A percentile compares a stretch with the other conserved stretches of the same genome.
phyloP scores from a whole-genome alignment of 306 rosid species.

The Sophora flavescens region DNA sequence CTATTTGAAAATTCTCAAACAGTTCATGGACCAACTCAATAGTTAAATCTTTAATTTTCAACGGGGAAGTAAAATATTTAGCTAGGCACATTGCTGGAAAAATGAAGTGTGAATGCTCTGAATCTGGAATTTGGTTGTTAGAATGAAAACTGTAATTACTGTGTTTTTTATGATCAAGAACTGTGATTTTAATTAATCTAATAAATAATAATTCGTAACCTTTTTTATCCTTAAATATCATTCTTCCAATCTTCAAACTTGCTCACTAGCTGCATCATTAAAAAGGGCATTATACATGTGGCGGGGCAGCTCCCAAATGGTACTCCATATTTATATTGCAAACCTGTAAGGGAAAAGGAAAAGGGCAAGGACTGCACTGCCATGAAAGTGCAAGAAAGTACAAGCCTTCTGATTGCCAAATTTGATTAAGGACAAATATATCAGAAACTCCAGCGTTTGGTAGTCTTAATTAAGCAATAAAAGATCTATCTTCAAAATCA shows the following conservation, averaged over 20 bases:
- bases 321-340: conserved; percentile 7
- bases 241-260: not conserved
- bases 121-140: not conserved
- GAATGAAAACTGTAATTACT: not conserved
- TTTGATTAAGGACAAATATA: conserved; percentile 41
- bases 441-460: not conserved
- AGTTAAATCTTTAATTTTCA: no score
- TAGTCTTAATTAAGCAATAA: conserved; percentile 37
- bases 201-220: not conserved
- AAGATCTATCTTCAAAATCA: conserved; percentile 11
- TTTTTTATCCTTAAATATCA: no score
- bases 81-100: not conserved
- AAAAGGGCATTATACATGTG: not conserved
- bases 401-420: conserved; percentile 39
- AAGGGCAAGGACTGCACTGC: conserved; percentile 5
- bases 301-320: conserved; percentile 14
- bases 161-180: not conserved
- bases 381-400: conserved; percentile 48
- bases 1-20: no score
- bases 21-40: no score
- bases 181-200: not conserved
- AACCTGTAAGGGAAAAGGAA: conserved; percentile 6
- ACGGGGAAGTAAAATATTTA: not conserved
- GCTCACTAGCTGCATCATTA: not conserved
- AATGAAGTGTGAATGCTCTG: not conserved